Conservation (phyloP, 1,139 yeast genomes). For the Taiozyma sp. region DNA sequence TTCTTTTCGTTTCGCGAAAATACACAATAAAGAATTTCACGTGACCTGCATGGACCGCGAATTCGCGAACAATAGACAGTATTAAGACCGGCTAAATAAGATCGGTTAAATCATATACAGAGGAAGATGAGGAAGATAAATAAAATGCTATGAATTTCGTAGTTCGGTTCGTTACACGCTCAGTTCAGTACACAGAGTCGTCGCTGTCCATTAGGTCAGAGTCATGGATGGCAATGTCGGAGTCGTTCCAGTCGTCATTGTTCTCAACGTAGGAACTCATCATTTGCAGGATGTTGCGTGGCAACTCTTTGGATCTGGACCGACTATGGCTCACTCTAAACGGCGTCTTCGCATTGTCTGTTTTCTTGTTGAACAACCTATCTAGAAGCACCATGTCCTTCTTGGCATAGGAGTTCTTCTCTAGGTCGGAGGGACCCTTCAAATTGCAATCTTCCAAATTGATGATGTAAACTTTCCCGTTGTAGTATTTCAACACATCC, state of each 20-base stretch:
- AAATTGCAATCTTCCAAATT: conserved; percentile 19
- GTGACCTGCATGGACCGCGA: not conserved
- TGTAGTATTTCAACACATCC: conserved; percentile 16
- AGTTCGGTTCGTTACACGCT: not conserved
- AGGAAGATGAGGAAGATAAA: not conserved
- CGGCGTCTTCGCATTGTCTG: not conserved
- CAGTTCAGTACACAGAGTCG: not conserved
- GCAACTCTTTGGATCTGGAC: not conserved
- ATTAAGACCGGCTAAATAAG: not conserved
- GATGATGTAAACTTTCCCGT: conserved; percentile 15
- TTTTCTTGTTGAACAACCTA: conserved; percentile 7
- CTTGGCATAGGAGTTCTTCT: conserved; percentile 3
- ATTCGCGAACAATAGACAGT: not conserved
- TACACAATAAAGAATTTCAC: not conserved
- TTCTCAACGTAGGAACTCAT: not conserved
- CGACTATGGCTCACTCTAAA: not conserved
- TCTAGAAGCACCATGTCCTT: conserved; percentile 14
- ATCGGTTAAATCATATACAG: not conserved
- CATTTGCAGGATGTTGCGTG: not conserved
- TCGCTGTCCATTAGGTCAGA: not conserved
- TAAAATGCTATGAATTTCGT: not conserved
- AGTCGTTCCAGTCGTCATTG: conserved; percentile 1
- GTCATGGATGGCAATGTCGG: not conserved
- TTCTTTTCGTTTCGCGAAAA: not conserved
- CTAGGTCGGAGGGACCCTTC: not conserved